A percentile compares a stretch with the other conserved stretches of the same genome.
Evolutionary conservation across 2,329 filamentous ascomycete species (phyloP).

Genomic region (Ophiocordyceps australis): DNA sequence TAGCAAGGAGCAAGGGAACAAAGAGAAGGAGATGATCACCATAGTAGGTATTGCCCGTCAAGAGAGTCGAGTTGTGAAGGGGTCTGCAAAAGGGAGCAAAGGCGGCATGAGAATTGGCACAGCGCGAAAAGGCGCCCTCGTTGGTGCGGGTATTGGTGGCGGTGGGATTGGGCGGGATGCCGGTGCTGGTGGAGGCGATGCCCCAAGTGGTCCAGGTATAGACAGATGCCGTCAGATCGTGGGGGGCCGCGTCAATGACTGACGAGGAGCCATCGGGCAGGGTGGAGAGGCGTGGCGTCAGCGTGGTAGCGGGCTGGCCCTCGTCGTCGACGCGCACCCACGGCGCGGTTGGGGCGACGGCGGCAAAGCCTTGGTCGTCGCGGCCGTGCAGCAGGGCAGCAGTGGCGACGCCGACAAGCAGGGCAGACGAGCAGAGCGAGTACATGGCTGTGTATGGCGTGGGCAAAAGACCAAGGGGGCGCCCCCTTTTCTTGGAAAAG

Average conservation of each 20-base stretch:
- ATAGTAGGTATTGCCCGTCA: conserved; percentile 29
- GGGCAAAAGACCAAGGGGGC: too few species aligned
- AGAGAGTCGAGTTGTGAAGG: conserved; percentile 20
- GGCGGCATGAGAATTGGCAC: conserved; percentile 26
- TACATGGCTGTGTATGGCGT: too few species aligned
- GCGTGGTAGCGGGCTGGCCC: conserved; percentile 23
- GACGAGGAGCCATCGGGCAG: conserved; percentile 22
- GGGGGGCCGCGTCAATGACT: conserved; percentile 19
- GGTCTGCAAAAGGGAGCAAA: conserved; percentile 34
- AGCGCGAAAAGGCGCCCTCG: conserved; percentile 29
- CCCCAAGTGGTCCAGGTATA: conserved; percentile 17
- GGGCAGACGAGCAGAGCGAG: conserved; percentile 1
- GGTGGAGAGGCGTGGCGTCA: conserved; percentile 29
- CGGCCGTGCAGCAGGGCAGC: neutral
- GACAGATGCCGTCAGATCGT: conserved; percentile 26
- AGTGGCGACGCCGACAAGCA: neutral
- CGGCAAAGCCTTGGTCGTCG: neutral
- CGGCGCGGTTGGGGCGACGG: conserved; percentile 14
- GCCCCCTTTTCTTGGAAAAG: too few species aligned
- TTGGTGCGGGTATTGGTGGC: conserved; percentile 18
- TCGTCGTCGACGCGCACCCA: conserved; percentile 34
- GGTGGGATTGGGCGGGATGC: conserved; percentile 24
- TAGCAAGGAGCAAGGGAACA: neutral
- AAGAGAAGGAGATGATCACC: conserved; percentile 14
- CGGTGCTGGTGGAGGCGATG: conserved; percentile 20